Evolutionary conservation across 768 basidiomycete genomes (phyloP), one percentile per base, ranked within the genome.

Genomic region (Kwoniella mangroviensis): DNA sequence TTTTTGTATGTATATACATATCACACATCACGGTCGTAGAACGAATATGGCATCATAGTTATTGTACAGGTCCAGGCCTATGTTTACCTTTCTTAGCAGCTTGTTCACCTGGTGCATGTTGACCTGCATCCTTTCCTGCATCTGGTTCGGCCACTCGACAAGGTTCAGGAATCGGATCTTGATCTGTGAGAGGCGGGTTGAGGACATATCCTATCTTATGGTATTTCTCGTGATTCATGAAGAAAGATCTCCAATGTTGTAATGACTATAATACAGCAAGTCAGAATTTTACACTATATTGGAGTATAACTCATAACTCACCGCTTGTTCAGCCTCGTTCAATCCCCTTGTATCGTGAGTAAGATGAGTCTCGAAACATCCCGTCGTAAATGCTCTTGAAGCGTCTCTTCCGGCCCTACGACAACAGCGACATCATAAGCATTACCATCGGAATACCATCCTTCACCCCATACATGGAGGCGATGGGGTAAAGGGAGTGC

Each of bases 321-420:
- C 95, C 80, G 86, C 83, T 71, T 91, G 81, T 84, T 98, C 92
- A 69, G 85, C 82, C 62, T 90, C 88, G 43, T 86, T 86, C 74
- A 98, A 83, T 17, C 91, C 96, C 71, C 95, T 90, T 70, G 91
- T 85, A 84, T 98, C 95, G 84, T 97, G 91, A 49, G 94, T 98
- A 55, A 89, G 88, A 84, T 98, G 95, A 4, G 88, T 88, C 75
- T 89, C 87, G 86, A 98, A 97, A 82, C 95, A 98, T 11, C 94
- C 94, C 2, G 95, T 98, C 55, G 88, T 92, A 83, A 93, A 98
- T 0, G 94, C 91, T 74, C 95, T 86, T 28, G 92, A 91, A n/a
- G 92, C 93, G 82, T 98, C 94, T 63, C 87, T 83, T 13, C 95
- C 94, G 72, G 92, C 90, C 74, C 84, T 84, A 65, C 10, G 34